These are phyloP conservation scores for Globisporangium paroecandrum DNA, from an alignment of 352 stramenopile genomes.

Conservation along the genomic window DNA sequence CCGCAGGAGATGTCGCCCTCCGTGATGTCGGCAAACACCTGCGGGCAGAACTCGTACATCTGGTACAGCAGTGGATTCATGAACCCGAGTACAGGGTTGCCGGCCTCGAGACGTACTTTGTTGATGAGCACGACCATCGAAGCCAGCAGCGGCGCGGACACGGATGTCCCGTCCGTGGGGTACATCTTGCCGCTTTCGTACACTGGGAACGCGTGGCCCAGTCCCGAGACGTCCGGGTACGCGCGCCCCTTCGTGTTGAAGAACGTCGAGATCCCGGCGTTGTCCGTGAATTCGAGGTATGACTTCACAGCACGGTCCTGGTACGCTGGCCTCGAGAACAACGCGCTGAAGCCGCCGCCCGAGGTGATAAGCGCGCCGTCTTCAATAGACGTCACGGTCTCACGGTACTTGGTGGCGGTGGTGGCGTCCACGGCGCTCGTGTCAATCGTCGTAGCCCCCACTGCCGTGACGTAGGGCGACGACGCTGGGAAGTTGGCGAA, in stretches of 20 bases:
- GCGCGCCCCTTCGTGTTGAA: slow-evolving; percentile 49
- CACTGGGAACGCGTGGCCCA: slow-evolving; percentile 65
- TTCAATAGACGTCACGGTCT: slow-evolving; percentile 48
- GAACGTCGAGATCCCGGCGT: slow-evolving; percentile 21
- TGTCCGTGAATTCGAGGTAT: slow-evolving; percentile 33
- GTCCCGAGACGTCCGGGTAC: slow-evolving; percentile 60
- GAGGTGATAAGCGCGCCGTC: slow-evolving; percentile 64
- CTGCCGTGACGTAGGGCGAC: slow-evolving; percentile 67
- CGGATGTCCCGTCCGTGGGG: slow-evolving; percentile 67
- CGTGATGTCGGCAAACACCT: slow-evolving; percentile 71
- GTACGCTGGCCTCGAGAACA: slow-evolving; percentile 49
- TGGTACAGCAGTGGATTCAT: slow-evolving; percentile 73
- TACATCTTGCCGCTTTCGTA: slow-evolving; percentile 48
- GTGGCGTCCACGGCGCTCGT: not conserved
- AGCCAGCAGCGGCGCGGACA: slow-evolving; percentile 64
- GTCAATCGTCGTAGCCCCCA: slow-evolving; percentile 57
- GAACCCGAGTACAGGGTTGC: slow-evolving; percentile 50
- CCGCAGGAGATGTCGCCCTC: slow-evolving; percentile 61
- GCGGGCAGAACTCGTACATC: slow-evolving; percentile 46
- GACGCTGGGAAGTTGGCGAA: slow-evolving; percentile 67
- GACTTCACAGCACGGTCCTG: slow-evolving; percentile 34
- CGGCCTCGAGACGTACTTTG: slow-evolving; percentile 32
- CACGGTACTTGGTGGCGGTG: slow-evolving; percentile 28
- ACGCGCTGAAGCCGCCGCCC: slow-evolving; percentile 63
- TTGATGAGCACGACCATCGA: slow-evolving; percentile 67